Base-by-base conservation (phyloP, 345 rosid genomes). In the Anacardium occidentale region DNA sequence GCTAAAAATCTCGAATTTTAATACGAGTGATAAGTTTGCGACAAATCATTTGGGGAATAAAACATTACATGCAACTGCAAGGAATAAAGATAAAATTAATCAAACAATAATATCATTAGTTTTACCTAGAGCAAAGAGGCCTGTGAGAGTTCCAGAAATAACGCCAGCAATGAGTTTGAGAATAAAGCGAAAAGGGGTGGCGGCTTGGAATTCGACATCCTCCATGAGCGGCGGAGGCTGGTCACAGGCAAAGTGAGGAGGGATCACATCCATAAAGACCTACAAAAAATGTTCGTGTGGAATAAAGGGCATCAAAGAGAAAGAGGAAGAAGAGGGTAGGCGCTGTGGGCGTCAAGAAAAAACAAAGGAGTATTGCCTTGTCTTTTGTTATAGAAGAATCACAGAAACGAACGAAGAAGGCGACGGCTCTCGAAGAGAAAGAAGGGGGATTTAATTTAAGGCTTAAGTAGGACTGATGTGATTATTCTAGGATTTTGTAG, bases 61-160 rank as follows among this genome's bases (percentile, higher is more conserved):
- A 50, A 17, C 11, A 4, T 47, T 5, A 47, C 51, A 14, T 13
- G 17, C 5, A 47, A 47, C 51, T 11, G 21, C 15, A 56, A 56
- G 34, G 24, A 25, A 56, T 10, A 24, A 13, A 57, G 4, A 55
- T 50, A 50, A 29, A 29, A 29, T 29, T 29, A 29, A 29, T 29
- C 32, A 29, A 29, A 29, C 32, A 29, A 29, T 50, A 50, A 13
- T 0, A 3, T 50, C 53, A 50, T 13, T n/a, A 10, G 17, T 17
- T 1, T n/a, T 56, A 91, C 97, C 88, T 53, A 89, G 75, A 58
- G 91, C 95, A 62, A 91, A 85, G 71, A 89, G 66, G 4, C 94
- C 92, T 1, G 90, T 83, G 26, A 89, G 87, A 70, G 91, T 85
- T 0, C 90, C 89, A 48, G 90, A 85, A 61, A 89, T 71, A 64